Evolutionary conservation across 176 grass and related monocot genomes (phyloP).

Genomic region (Triticum aestivum): DNA sequence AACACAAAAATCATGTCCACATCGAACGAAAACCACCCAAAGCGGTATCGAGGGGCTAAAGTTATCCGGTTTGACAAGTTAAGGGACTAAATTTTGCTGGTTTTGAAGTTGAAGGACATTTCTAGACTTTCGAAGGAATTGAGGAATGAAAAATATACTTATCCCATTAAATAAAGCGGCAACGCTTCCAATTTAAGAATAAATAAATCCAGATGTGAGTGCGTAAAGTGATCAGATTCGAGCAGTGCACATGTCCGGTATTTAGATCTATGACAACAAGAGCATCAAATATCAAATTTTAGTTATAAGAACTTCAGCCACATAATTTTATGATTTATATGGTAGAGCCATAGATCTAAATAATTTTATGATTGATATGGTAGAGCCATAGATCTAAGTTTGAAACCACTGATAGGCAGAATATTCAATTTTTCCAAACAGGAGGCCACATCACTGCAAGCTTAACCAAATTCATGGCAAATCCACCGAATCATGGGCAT

Average conservation of each 20-base stretch:
- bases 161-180: too few relatives aligned
- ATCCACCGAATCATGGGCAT: neutral
- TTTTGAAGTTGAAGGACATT: too few relatives aligned
- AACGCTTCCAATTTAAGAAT: too few relatives aligned
- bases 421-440: constrained; percentile 1
- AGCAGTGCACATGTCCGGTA: neutral
- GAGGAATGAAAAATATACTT: too few relatives aligned
- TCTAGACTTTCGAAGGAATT: too few relatives aligned
- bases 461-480: constrained; percentile 18
- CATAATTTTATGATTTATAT: neutral
- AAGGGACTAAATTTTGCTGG: too few relatives aligned
- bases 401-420: constrained; percentile 4
- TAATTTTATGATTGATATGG: neutral
- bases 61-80: too few relatives aligned
- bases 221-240: neutral
- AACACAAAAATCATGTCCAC: too few relatives aligned
- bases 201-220: too few relatives aligned
- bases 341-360: neutral
- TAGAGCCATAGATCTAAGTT: neutral
- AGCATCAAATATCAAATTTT: neutral
- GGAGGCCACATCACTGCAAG: neutral
- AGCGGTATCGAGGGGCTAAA: too few relatives aligned
- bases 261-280: neutral
- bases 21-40: too few relatives aligned
- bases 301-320: neutral